These are phyloP conservation scores for Monilinia aucupariae DNA, from an alignment of 2,329 filamentous ascomycete genomes.

Conservation along the genomic window DNA sequence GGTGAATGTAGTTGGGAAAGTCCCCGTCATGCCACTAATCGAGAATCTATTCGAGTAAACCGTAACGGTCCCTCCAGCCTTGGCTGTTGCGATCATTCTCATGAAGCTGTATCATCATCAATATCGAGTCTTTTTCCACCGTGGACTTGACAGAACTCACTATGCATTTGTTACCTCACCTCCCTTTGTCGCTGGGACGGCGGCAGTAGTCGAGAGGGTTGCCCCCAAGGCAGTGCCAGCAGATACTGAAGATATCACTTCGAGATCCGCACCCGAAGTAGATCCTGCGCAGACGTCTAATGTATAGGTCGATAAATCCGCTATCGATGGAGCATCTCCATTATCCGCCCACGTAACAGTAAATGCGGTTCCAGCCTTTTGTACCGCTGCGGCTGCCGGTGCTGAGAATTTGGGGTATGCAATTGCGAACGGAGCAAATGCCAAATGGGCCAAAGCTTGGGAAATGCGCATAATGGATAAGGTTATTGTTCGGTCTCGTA, in stretches of 20 bases:
- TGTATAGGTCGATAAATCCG: slow-evolving; percentile 49
- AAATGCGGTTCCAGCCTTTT: slow-evolving; percentile 46
- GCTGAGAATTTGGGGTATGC: slow-evolving; percentile 43
- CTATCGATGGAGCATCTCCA: slow-evolving; percentile 44
- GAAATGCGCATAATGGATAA: slow-evolving; percentile 27
- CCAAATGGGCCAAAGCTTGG: slow-evolving; percentile 23
- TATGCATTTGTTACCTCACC: slow-evolving; percentile 34
- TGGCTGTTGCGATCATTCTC: slow-evolving; percentile 51
- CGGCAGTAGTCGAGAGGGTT: slow-evolving; percentile 22
- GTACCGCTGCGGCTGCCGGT: slow-evolving; percentile 46
- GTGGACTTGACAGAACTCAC: slow-evolving; percentile 22
- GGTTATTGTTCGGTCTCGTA: background rate
- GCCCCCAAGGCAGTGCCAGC: background rate
- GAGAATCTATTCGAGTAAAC: slow-evolving; percentile 60
- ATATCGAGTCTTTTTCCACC: background rate
- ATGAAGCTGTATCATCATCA: slow-evolving; percentile 45
- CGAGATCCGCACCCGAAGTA: slow-evolving; percentile 39
- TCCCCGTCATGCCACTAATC: slow-evolving; percentile 58
- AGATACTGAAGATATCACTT: background rate
- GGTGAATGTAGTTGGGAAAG: slow-evolving; percentile 41
- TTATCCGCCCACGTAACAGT: slow-evolving; percentile 53
- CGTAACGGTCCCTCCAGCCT: slow-evolving; percentile 49
- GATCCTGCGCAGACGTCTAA: slow-evolving; percentile 58
- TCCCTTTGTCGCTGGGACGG: slow-evolving; percentile 28
- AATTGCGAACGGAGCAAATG: slow-evolving; percentile 25